Conservation (phyloP, 768 basidiomycete species). For the Tremella fuciformis region DNA sequence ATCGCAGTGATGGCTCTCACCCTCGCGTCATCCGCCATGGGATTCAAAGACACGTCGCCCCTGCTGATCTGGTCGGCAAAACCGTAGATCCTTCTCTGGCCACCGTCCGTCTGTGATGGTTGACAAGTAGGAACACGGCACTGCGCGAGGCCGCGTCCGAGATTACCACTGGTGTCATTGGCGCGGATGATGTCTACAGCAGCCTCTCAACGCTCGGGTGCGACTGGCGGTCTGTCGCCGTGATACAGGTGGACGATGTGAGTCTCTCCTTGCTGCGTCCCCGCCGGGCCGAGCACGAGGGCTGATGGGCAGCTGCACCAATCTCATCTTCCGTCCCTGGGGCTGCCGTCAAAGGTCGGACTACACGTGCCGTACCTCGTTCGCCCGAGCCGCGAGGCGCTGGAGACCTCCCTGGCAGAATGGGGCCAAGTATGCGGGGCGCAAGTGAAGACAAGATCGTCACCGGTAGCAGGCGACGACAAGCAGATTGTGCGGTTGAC, state of each 20-base stretch:
- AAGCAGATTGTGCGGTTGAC: too few species aligned
- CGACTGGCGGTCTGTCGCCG: slow-evolving; percentile 36
- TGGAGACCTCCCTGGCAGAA: slow-evolving; percentile 23
- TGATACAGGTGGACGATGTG: slow-evolving; percentile 41
- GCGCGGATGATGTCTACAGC: slow-evolving; percentile 37
- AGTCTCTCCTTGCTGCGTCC: slow-evolving; percentile 9
- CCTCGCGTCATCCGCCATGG: slow-evolving; percentile 21
- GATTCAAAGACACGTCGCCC: slow-evolving; percentile 42
- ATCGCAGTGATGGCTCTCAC: slow-evolving; percentile 9
- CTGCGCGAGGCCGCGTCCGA: slow-evolving; percentile 24
- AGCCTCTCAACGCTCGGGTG: slow-evolving; percentile 37
- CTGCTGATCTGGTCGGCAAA: slow-evolving; percentile 38
- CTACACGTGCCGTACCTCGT: slow-evolving; percentile 46
- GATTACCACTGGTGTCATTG: slow-evolving; percentile 32
- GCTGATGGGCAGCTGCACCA: slow-evolving; percentile 40
- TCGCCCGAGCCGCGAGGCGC: slow-evolving; percentile 13
- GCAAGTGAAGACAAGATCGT: neutral
- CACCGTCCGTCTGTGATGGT: neutral
- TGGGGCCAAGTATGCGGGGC: slow-evolving; percentile 44
- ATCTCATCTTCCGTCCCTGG: slow-evolving; percentile 29
- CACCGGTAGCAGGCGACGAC: too few species aligned
- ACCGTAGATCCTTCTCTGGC: slow-evolving; percentile 27
- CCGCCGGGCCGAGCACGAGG: neutral
- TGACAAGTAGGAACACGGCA: slow-evolving; percentile 25
- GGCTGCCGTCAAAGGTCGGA: slow-evolving; percentile 20